Base-by-base conservation (phyloP, 352 stramenopile species). In the Pythium aquatile region DNA sequence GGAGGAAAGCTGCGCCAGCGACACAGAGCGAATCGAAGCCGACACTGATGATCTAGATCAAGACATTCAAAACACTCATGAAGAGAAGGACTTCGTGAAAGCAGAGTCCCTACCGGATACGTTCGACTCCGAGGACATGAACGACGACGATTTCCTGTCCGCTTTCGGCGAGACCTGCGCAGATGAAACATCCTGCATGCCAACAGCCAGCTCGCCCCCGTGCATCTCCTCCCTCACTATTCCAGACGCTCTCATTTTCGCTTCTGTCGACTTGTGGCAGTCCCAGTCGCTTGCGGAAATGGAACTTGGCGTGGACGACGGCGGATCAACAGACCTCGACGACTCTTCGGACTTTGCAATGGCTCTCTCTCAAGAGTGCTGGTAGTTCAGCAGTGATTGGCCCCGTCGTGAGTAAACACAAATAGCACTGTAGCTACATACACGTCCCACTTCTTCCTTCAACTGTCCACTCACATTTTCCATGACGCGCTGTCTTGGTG, bases 311-410 rank as follows among this genome's bases (percentile, higher is more conserved):
- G 55, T 48, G 29, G 49, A 48, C 37, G 37, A 57, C 2, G 20
- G 44, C 55, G 47, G 54, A n/a, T 56, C 47, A 16, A 66, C 61
- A 11, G 61, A 68, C 44, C 35, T 68, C 14, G 55, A 66, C 33
- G 61, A 66, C 16, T 40, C 59, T n/a, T 28, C 51, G 4, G 62
- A 63, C 17, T 58, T 69, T 26, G 32, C 55, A 4, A 14, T 47
- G 14, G 55, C 32, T 2, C 47, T 69, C 26, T 69, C 62, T 3
- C 62, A 69, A 26, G 62, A 69, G 37, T 69, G 62, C 55, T 69
- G 62, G 62, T 69, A 11, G 26, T 9, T 26, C 16, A 24, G 40
- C 40, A 26, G 3, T 48, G 40, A 48, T 48, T 48, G 40, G 40
- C 40, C 40, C 40, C 4, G 17, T 48, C 10, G 40, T n/a, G 40